Conservation (phyloP, 805 yeast species). For the Metschnikowia shivogae region DNA sequence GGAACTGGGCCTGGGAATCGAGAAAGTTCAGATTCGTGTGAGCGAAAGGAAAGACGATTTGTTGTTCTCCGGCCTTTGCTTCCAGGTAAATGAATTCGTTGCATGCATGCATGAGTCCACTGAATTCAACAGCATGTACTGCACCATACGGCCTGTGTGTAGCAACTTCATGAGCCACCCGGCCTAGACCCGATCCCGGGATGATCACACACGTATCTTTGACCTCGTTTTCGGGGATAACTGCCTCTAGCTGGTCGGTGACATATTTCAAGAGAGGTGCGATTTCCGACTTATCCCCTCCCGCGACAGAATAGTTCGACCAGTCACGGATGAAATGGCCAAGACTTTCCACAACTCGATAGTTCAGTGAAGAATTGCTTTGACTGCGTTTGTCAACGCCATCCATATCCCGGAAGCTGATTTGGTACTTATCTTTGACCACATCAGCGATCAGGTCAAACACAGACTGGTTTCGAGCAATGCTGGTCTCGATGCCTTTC, state of each 20-base stretch:
- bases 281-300: constrained; percentile 45
- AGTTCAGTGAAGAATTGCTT: constrained; percentile 21
- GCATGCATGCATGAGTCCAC: constrained; percentile 70
- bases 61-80: not conserved
- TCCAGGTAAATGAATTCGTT: constrained; percentile 51
- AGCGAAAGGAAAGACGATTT: constrained; percentile 24
- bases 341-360: constrained; percentile 60
- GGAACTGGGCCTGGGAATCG: constrained; percentile 44
- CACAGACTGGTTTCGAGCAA: constrained; percentile 45
- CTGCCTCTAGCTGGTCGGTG: constrained; percentile 33
- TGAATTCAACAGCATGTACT: constrained; percentile 74
- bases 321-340: constrained; percentile 82
- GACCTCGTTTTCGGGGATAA: constrained; percentile 25
- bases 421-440: constrained; percentile 41
- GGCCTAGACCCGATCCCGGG: constrained; percentile 88
- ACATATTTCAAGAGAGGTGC: constrained; percentile 54
- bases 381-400: constrained; percentile 1
- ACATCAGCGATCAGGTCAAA: constrained; percentile 44
- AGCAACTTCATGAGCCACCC: constrained; percentile 65
- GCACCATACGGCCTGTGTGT: constrained; percentile 35
- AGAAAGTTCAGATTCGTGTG: constrained; percentile 69
- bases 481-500: constrained; percentile 42
- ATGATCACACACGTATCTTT: constrained; percentile 52
- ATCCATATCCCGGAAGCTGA: constrained; percentile 28
- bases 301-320: constrained; percentile 29